Conservation (phyloP, 257 asterid genomes). For the Fraxinus quadrangulata region DNA sequence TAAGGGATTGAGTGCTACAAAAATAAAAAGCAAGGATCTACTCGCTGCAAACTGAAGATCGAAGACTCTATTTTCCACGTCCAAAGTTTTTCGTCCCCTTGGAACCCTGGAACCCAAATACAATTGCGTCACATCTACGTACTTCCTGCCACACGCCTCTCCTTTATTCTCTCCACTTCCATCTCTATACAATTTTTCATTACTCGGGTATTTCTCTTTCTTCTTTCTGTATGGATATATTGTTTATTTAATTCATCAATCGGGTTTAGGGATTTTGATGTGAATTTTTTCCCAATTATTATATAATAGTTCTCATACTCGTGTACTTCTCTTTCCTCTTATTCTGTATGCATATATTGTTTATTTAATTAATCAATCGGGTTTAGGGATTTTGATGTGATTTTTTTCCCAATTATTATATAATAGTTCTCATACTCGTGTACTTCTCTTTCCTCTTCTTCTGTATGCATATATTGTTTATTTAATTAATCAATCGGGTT, state of each 20-base stretch:
- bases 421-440: conserved; percentile 9
- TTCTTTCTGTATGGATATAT: background rate
- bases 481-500: background rate
- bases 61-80: background rate
- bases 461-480: background rate
- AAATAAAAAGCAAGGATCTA: too few species aligned
- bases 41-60: background rate
- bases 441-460: background rate
- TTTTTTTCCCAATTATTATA: background rate
- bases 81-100: too few species aligned
- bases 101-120: conserved; percentile 34
- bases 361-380: background rate
- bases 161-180: background rate
- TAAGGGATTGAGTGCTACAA: too few species aligned
- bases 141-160: conserved; percentile 22
- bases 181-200: conserved; percentile 19
- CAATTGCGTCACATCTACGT: background rate
- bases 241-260: background rate
- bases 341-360: background rate
- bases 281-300: too few species aligned
- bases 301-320: background rate
- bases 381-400: conserved; percentile 10
- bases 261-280: background rate
- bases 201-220: conserved; percentile 21
- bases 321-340: conserved; percentile 17